Conservation (phyloP, 257 asterid species). For the Ehretia macrophylla region DNA sequence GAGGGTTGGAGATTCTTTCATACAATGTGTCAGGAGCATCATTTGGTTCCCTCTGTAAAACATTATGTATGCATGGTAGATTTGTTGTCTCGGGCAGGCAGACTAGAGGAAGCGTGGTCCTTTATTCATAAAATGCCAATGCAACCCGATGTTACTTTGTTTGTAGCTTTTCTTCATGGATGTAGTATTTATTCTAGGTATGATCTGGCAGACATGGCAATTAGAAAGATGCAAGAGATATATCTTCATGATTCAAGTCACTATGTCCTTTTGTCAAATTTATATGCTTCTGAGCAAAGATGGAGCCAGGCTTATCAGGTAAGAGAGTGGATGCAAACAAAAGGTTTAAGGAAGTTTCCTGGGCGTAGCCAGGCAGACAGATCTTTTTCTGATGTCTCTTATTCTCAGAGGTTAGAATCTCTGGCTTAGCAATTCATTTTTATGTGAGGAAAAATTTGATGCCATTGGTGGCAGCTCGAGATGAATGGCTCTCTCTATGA, state of each 20-base stretch:
- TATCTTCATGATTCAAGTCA: constrained; percentile 38
- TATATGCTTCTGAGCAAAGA: constrained; percentile 39
- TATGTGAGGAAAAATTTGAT: neutral
- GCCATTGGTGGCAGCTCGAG: neutral
- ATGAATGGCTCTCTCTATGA: too few species aligned
- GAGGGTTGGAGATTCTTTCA: constrained; percentile 53
- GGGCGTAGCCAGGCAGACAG: constrained; percentile 33
- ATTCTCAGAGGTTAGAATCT: neutral
- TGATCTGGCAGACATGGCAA: constrained; percentile 48
- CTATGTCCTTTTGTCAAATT: constrained; percentile 46
- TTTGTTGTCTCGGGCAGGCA: constrained; percentile 50
- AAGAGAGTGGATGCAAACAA: constrained; percentile 38
- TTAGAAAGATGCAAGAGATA: constrained; percentile 45
- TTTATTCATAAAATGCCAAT: constrained; percentile 50
- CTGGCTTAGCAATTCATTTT: neutral
- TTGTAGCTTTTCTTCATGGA: constrained; percentile 52
- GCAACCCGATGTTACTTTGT: constrained; percentile 33
- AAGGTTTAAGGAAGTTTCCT: constrained; percentile 40
- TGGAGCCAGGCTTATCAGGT: constrained; percentile 42
- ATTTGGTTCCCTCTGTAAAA: constrained; percentile 34
- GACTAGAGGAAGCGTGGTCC: constrained; percentile 47
- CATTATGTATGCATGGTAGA: constrained; percentile 63
- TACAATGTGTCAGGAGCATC: constrained; percentile 32
- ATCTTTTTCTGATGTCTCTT: neutral
- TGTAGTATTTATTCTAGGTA: constrained; percentile 44